phyloP scores from a whole-genome alignment of 1,284 basidiomycete genomes.

The Termitomyces sp. region DNA sequence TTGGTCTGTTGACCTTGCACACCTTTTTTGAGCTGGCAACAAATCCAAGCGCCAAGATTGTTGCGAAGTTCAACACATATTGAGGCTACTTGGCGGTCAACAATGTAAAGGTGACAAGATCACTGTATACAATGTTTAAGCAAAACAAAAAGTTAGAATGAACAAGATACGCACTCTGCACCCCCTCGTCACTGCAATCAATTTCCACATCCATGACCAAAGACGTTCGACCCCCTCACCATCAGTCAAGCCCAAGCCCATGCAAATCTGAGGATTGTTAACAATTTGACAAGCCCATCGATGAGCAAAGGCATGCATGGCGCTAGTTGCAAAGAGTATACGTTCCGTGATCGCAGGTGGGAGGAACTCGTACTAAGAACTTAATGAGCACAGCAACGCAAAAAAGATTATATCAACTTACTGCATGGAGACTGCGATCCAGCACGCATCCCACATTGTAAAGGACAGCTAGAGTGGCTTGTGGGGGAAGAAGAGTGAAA shows the following conservation, averaged over 20 bases:
- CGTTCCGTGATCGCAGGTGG: no score
- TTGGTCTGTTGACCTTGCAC: background rate
- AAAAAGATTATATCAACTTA: no score
- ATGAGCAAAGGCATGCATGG: background rate
- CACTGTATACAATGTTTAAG: background rate
- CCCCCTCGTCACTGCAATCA: background rate
- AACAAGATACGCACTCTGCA: background rate
- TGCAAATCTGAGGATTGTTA: background rate
- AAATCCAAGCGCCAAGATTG: no score
- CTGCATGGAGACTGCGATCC: no score
- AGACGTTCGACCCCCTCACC: background rate
- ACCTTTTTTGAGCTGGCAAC: no score
- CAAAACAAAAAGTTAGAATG: no score
- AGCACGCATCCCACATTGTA: no score
- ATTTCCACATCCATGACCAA: no score
- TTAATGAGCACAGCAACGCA: no score
- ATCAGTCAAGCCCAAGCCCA: background rate
- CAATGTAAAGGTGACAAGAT: background rate
- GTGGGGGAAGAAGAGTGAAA: no score
- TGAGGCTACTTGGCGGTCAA: background rate
- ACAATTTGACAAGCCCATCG: background rate
- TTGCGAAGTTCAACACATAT: background rate
- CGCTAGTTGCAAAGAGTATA: background rate
- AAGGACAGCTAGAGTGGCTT: no score
- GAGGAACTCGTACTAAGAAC: no score